A percentile compares a stretch with the other conserved stretches of the same genome.
phyloP scores from a whole-genome alignment of 2,329 filamentous ascomycete species.

The Zelopaecilomyces penicillatus region DNA sequence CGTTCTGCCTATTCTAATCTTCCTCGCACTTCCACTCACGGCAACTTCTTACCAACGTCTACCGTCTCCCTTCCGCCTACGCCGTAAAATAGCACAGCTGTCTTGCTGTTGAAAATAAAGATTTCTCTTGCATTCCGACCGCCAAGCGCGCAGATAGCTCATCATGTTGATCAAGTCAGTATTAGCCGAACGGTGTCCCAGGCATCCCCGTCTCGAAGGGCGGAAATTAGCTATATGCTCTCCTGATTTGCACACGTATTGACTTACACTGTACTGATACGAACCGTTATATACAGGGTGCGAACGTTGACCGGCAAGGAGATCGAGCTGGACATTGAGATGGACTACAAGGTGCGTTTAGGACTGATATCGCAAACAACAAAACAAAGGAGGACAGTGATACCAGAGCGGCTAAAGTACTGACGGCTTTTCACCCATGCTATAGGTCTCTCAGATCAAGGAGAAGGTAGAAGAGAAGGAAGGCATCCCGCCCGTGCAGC shows the following conservation, averaged over 20 bases:
- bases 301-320: constrained; percentile 97
- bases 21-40: no score
- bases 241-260: no score
- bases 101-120: no score
- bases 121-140: background rate
- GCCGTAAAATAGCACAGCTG: no score
- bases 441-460: constrained; percentile 87
- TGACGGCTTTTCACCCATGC: background rate
- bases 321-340: constrained; percentile 96
- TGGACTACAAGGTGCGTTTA: constrained; percentile 69
- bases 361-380: background rate
- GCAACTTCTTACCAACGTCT: no score
- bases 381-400: background rate
- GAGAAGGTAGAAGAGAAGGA: constrained; percentile 99
- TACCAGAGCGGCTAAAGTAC: background rate
- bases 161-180: constrained; percentile 45
- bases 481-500: constrained; percentile 93
- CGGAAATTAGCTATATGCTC: no score
- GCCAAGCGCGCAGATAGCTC: constrained; percentile 1
- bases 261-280: constrained; percentile 12
- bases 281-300: constrained; percentile 52
- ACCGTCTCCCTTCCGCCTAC: no score
- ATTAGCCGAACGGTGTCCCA: background rate
- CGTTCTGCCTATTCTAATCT: no score
- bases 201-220: no score